Percentiles rank a stretch among this genome's conserved stretches.
Evolutionary conservation across 2,329 filamentous ascomycete species (phyloP).

Genomic region (Elsinoe arachidis): DNA sequence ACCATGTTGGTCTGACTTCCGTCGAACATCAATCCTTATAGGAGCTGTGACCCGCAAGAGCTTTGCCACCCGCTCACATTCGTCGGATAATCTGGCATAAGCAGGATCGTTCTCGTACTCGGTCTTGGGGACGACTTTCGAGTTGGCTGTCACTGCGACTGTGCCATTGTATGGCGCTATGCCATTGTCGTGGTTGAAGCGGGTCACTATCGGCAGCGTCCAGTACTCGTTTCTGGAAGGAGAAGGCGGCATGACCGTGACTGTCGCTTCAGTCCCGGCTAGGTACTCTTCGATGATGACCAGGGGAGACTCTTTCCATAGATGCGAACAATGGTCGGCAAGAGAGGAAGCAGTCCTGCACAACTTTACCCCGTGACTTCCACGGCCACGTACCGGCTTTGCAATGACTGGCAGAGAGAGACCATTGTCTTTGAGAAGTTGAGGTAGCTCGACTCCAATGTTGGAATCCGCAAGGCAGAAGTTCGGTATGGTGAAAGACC

Average conservation of each 20-base stretch:
- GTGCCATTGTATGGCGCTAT: constrained; percentile 44
- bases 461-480: neutral
- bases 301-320: constrained; percentile 31
- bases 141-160: constrained; percentile 42
- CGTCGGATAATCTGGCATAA: constrained; percentile 27
- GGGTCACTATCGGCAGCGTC: constrained; percentile 37
- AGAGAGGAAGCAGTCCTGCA: constrained; percentile 31
- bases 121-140: constrained; percentile 29
- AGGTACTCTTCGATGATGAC: constrained; percentile 44
- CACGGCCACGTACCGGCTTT: constrained; percentile 43
- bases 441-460: neutral
- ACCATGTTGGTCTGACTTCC: constrained; percentile 25
- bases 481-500: constrained; percentile 34
- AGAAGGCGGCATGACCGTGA: constrained; percentile 45
- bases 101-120: constrained; percentile 27
- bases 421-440: constrained; percentile 16
- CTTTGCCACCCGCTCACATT: constrained; percentile 36
- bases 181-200: constrained; percentile 41
- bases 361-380: constrained; percentile 43
- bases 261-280: constrained; percentile 40
- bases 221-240: constrained; percentile 29
- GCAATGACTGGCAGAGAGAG: constrained; percentile 36
- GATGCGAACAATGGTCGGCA: constrained; percentile 24
- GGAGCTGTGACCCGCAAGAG: constrained; percentile 36
- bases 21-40: constrained; percentile 40